phyloP scores from a whole-genome alignment of 2,329 filamentous ascomycete species.

The Ophiostoma novo-ulmi region DNA sequence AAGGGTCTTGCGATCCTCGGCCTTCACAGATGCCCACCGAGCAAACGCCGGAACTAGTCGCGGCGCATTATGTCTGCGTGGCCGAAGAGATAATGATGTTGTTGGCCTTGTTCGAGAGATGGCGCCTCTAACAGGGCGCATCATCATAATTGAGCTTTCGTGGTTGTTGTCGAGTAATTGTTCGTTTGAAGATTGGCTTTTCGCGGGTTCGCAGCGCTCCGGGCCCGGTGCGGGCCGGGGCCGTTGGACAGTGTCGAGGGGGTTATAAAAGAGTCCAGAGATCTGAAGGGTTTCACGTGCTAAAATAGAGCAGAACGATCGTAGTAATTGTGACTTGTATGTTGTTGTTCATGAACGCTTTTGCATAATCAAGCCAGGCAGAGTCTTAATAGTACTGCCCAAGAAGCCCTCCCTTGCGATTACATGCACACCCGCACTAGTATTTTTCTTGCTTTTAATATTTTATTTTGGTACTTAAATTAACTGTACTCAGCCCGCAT shows the following conservation, averaged over 20 bases:
- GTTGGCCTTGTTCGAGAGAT: constrained; percentile 32
- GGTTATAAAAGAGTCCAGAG: neutral
- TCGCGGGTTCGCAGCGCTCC: constrained; percentile 17
- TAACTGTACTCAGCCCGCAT: neutral
- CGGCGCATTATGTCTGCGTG: constrained; percentile 45
- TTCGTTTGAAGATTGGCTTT: too few relatives aligned
- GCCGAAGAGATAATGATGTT: constrained; percentile 46
- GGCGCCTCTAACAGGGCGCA: constrained; percentile 37
- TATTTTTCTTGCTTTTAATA: neutral
- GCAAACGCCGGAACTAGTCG: constrained; percentile 32
- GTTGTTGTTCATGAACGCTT: neutral
- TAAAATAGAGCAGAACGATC: neutral
- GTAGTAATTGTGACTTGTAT: neutral
- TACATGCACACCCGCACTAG: neutral
- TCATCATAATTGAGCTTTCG: constrained; percentile 35
- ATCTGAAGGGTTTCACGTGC: neutral
- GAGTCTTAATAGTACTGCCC: neutral
- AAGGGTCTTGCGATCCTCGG: constrained; percentile 36
- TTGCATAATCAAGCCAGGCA: neutral
- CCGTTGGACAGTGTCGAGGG: neutral
- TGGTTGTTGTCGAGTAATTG: neutral
- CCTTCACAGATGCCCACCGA: constrained; percentile 43
- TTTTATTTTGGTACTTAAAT: neutral
- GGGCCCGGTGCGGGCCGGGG: constrained; percentile 15
- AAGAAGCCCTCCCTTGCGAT: neutral